phyloP scores from a whole-genome alignment of 805 yeast species.

The Candida cerambycidarum region DNA sequence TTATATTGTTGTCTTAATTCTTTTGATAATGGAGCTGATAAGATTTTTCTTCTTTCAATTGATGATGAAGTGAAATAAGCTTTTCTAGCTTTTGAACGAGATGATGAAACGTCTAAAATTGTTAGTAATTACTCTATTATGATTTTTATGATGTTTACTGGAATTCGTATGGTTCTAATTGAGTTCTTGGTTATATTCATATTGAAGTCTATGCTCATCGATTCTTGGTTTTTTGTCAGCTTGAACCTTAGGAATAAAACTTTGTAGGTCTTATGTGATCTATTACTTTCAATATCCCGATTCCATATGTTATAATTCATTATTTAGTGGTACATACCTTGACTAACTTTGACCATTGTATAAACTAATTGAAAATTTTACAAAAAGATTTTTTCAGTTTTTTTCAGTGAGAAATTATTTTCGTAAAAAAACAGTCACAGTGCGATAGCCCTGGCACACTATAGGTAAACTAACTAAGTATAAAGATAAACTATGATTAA shows the following conservation, averaged over 20 bases:
- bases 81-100: slow-evolving; percentile 99
- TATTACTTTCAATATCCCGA: slow-evolving; percentile 2
- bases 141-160: too few relatives aligned
- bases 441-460: slow-evolving; percentile 7
- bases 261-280: neutral
- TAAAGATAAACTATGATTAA: neutral
- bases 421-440: slow-evolving; percentile 8
- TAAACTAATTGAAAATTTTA: slow-evolving; percentile 12
- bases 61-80: slow-evolving; percentile 99
- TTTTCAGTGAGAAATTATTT: slow-evolving; percentile 1
- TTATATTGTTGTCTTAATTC: slow-evolving; percentile 98
- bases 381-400: slow-evolving; percentile 16
- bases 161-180: too few relatives aligned
- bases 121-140: slow-evolving; percentile 9
- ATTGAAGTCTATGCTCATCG: neutral
- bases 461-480: too few relatives aligned
- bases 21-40: slow-evolving; percentile 99
- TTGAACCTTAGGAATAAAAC: neutral
- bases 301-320: neutral
- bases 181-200: too few relatives aligned
- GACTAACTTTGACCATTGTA: slow-evolving; percentile 61
- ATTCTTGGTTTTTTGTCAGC: neutral
- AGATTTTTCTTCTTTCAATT: slow-evolving; percentile 86
- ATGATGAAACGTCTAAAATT: slow-evolving; percentile 89
- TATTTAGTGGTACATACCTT: slow-evolving; percentile 40